Base-by-base conservation (phyloP, 1,139 yeast genomes). In the Candida smagusa region DNA sequence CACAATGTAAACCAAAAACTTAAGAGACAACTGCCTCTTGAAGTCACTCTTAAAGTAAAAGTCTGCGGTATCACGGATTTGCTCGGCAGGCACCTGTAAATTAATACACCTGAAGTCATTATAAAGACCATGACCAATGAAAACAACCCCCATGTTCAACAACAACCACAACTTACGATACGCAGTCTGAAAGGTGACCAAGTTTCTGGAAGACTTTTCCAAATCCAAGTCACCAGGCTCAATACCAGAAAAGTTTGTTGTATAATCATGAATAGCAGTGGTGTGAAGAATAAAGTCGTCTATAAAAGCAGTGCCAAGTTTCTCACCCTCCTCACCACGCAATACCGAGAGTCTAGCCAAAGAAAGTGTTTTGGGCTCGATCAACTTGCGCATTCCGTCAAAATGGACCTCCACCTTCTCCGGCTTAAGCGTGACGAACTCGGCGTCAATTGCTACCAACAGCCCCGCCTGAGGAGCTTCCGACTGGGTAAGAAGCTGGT, bases 51-150 rank as follows among this genome's bases (percentile, higher is more conserved):
- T 74, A 58, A 82, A 81, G 61, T 77, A 94, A 41, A 88, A 77
- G 34, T 84, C 81, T 1, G 88, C 82, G 0, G 99, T 94, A 58
- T 94, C 99, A 39, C 95, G 71, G 22, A 94, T 90, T 58, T 94
- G 98, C 3, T 62, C 59, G 30, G 71, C 70, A 0, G 98, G 97
- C 6, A 94, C 95, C 54, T 85, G 87, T 37, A 92, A 79, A 54
- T 92, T 90, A 49, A 94, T 92, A 30, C 95, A 87, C 51, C 97
- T 71, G 69, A 94, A 94, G 64, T 94, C 99, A 49, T 88, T 89
- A 36, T 77, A 73, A 42, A 94, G 69, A 2, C 97, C 97, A 63
- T 94, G 99, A 0, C 99, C 99, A 30, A 94, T 89, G 63, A 94
- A 92, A 0, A 85, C 76, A 54, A 96, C 90, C 0, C 97, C 97